These are phyloP conservation scores for Secale cereale DNA, from an alignment of 176 grass and related monocot species.

Conservation along the genomic window DNA sequence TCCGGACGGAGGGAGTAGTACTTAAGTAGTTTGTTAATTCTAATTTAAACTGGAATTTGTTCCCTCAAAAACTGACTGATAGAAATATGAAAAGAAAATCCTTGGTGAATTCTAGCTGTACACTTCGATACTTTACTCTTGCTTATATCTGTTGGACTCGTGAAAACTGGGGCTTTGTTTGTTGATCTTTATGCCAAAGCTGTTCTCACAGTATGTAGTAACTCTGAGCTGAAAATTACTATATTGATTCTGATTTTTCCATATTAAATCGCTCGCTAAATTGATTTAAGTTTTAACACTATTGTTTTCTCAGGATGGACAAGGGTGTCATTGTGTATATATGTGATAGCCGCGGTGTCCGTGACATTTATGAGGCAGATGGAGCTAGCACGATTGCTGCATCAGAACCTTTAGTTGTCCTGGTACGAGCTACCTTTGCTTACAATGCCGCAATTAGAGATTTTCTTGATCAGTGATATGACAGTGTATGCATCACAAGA, in stretches of 20 bases:
- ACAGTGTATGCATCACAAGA: background rate
- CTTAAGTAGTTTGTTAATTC: background rate
- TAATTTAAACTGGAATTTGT: background rate
- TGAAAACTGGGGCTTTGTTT: constrained; percentile 15
- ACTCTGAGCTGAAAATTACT: background rate
- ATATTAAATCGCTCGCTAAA: background rate
- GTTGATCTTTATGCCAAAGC: background rate
- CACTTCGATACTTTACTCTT: background rate
- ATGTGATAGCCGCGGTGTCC: constrained; percentile 80
- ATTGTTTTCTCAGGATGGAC: constrained; percentile 67
- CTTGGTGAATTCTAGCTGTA: background rate
- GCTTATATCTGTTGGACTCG: background rate
- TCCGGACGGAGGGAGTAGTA: too few species aligned
- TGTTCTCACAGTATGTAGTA: background rate
- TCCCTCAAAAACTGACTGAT: background rate
- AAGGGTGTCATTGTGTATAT: constrained; percentile 99
- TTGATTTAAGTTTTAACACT: background rate
- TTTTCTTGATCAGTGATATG: background rate
- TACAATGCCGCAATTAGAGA: background rate
- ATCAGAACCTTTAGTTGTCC: constrained; percentile 83
- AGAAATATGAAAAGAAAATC: background rate
- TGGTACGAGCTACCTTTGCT: constrained; percentile 53
- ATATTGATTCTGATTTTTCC: background rate
- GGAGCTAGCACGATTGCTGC: constrained; percentile 64
- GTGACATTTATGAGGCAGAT: constrained; percentile 99